Evolutionary conservation across 306 rosid species (phyloP).

Genomic region (Vigna radiata): DNA sequence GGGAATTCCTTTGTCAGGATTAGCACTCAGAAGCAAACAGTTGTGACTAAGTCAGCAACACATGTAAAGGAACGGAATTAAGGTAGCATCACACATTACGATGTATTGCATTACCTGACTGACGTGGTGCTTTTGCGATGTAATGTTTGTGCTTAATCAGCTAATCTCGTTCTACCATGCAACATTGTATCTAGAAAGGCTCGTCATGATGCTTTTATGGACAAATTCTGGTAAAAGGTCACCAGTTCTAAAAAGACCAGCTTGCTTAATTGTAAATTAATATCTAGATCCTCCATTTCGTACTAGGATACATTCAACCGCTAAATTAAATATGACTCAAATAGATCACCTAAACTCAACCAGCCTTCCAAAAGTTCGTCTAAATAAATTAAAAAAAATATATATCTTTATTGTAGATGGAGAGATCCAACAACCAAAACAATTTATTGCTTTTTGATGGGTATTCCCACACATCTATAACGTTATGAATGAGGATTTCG

Average conservation of each 20-base stretch:
- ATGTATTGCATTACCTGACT: slow-evolving; percentile 10
- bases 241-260: slow-evolving; percentile 2
- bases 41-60: slow-evolving; percentile 1
- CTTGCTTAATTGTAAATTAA: slow-evolving; percentile 10
- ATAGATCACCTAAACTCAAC: slow-evolving; percentile 37
- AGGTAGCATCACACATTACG: slow-evolving; percentile 8
- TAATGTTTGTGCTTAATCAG: neutral
- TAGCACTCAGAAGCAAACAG: neutral
- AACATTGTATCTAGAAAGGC: neutral
- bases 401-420: slow-evolving; percentile 33
- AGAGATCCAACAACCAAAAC: slow-evolving; percentile 39
- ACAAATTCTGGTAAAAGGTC: slow-evolving; percentile 6
- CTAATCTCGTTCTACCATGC: neutral
- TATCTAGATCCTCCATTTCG: slow-evolving; percentile 6
- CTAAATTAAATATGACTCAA: slow-evolving; percentile 6
- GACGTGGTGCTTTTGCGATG: slow-evolving; percentile 6
- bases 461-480: slow-evolving; percentile 38
- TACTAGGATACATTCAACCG: neutral
- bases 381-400: neutral
- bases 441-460: slow-evolving; percentile 44
- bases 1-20: slow-evolving; percentile 4
- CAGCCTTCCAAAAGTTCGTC: slow-evolving; percentile 19
- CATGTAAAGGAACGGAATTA: slow-evolving; percentile 13
- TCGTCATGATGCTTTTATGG: neutral
- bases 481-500: slow-evolving; percentile 29